Percentiles rank a stretch among this genome's conserved stretches.
These are phyloP conservation scores for Wallacemonas sp. DNA, from an alignment of 208 protist genomes.

Conservation along the genomic window DNA sequence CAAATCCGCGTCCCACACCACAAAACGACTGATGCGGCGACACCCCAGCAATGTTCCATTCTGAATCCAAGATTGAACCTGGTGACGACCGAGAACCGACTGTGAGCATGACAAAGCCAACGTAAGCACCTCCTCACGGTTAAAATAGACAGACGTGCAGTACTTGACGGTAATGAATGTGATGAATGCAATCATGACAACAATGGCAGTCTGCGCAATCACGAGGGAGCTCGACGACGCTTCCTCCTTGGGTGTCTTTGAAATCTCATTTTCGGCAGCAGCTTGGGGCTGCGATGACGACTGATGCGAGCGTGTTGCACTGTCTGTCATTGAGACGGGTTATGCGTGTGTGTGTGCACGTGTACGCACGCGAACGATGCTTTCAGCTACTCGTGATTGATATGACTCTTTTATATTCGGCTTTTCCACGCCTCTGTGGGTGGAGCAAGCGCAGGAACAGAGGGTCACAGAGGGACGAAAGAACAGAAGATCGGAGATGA, in stretches of 20 bases:
- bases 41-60: slow-evolving; percentile 82
- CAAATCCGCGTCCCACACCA: slow-evolving; percentile 87
- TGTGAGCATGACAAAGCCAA: slow-evolving; percentile 61
- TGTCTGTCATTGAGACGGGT: background rate
- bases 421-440: background rate
- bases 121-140: slow-evolving; percentile 60
- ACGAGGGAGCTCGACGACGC: slow-evolving; percentile 20
- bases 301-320: background rate
- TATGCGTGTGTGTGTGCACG: background rate
- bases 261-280: background rate
- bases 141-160: slow-evolving; percentile 77
- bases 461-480: background rate
- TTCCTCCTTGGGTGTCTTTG: background rate
- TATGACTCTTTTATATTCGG: too few relatives aligned
- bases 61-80: slow-evolving; percentile 58
- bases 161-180: slow-evolving; percentile 62
- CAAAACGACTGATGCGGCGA: slow-evolving; percentile 60
- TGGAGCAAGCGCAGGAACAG: background rate
- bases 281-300: background rate
- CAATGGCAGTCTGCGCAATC: slow-evolving; percentile 42
- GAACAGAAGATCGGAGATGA: background rate
- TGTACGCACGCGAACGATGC: background rate
- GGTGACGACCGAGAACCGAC: slow-evolving; percentile 35
- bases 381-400: too few relatives aligned
- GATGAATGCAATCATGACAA: slow-evolving; percentile 48